A percentile compares a stretch with the other conserved stretches of the same genome.
These are phyloP conservation scores for Ustulina deusta DNA, from an alignment of 2,329 filamentous ascomycete species.

Conservation along the genomic window DNA sequence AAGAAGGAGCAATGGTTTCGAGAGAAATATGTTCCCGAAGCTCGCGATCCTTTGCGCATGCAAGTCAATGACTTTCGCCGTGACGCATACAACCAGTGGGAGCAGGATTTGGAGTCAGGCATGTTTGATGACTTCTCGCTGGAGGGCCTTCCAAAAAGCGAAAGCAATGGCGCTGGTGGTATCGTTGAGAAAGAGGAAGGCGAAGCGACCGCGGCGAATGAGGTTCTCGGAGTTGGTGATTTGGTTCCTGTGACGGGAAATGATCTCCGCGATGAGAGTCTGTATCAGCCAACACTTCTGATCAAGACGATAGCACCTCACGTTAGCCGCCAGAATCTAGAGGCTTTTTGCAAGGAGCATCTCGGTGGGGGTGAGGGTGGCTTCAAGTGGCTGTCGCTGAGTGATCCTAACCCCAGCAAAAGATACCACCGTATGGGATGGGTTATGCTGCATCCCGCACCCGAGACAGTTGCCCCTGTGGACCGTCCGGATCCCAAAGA, in stretches of 20 bases:
- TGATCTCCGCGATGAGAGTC: conserved; percentile 88
- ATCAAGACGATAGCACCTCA: conserved; percentile 99
- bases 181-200: conserved; percentile 95
- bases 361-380: conserved; percentile 91
- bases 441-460: conserved; percentile 91
- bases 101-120: conserved; percentile 84
- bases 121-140: conserved; percentile 94
- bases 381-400: conserved; percentile 95
- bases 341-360: conserved; percentile 94
- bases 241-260: conserved; percentile 85
- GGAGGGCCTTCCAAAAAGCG: conserved; percentile 92
- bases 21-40: conserved; percentile 89
- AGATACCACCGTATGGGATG: conserved; percentile 98
- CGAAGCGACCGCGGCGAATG: conserved; percentile 89
- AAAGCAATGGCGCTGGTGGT: conserved; percentile 87
- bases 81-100: conserved; percentile 86
- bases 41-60: conserved; percentile 78
- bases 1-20: conserved; percentile 98
- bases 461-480: conserved; percentile 72
- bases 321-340: conserved; percentile 91
- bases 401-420: conserved; percentile 96
- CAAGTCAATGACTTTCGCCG: conserved; percentile 85
- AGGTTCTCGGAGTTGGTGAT: conserved; percentile 92
- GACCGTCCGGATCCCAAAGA: conserved; percentile 81
- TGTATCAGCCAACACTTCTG: conserved; percentile 89